phyloP scores from a whole-genome alignment of 2,329 filamentous ascomycete genomes.

The Bipolaris zeicola region DNA sequence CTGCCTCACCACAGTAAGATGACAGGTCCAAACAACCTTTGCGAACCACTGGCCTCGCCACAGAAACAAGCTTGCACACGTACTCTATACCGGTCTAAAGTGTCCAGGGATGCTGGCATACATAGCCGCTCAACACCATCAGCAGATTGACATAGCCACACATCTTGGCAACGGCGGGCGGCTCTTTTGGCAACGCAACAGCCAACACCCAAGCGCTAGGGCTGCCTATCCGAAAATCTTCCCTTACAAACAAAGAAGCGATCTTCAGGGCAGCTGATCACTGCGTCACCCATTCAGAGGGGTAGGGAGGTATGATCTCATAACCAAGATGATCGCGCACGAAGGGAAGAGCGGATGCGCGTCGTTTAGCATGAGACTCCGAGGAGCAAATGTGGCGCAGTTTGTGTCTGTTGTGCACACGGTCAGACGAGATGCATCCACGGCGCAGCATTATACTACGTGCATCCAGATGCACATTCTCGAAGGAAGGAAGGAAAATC shows the following conservation, averaged over 20 bases:
- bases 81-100: not conserved
- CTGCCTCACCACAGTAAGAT: not conserved
- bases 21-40: not conserved
- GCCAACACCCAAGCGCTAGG: conserved; percentile 1
- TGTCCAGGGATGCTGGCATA: not conserved
- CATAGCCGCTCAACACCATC: not conserved
- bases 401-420: not conserved
- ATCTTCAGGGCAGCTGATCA: conserved; percentile 1
- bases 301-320: conserved; percentile 21
- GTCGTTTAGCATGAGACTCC: conserved; percentile 29
- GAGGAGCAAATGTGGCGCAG: conserved; percentile 6
- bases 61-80: not conserved
- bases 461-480: no score
- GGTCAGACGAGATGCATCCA: not conserved
- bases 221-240: not conserved
- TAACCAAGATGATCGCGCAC: conserved; percentile 18
- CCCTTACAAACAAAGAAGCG: not conserved
- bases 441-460: not conserved
- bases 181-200: not conserved
- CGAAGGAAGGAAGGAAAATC: not conserved
- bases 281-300: not conserved
- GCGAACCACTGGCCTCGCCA: not conserved
- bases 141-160: not conserved
- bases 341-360: conserved; percentile 18
- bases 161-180: conserved; percentile 4